A percentile compares a stretch with the other conserved stretches of the same genome.
Conservation (phyloP, 495 filamentous ascomycete genomes). For the Ascobolus immersus region DNA sequence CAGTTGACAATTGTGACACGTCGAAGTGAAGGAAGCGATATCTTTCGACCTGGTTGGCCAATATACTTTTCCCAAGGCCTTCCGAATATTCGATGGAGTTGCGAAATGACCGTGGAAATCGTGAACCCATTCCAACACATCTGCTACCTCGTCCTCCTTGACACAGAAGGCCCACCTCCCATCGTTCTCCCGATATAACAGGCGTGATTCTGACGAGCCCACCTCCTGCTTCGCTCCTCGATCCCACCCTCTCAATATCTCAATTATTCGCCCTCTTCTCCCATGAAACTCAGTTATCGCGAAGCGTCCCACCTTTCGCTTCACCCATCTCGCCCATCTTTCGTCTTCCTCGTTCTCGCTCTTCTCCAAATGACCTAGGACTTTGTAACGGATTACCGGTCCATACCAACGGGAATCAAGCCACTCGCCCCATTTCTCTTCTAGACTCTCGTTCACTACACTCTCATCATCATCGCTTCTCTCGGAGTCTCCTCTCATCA, state of each 20-base stretch:
- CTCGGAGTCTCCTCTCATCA: too few species aligned
- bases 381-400: too few species aligned
- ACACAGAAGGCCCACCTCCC: neutral
- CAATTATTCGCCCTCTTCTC: neutral
- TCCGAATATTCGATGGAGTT: neutral
- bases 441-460: too few species aligned
- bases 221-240: neutral
- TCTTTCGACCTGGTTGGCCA: neutral
- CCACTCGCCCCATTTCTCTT: too few species aligned
- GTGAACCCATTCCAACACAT: neutral
- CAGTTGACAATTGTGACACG: neutral
- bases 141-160: neutral
- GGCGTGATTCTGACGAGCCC: neutral
- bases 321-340: neutral
- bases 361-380: too few species aligned
- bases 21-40: neutral
- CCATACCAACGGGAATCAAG: too few species aligned
- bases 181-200: conserved; percentile 1
- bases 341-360: too few species aligned
- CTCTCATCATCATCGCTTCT: too few species aligned
- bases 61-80: neutral
- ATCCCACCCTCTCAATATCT: too few species aligned
- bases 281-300: too few species aligned
- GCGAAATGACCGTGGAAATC: neutral
- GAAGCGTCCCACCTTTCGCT: neutral